A percentile compares a stretch with the other conserved stretches of the same genome.
Evolutionary conservation across 2,329 filamentous ascomycete genomes (phyloP).

Genomic region (Xylariomycetidae sp.): DNA sequence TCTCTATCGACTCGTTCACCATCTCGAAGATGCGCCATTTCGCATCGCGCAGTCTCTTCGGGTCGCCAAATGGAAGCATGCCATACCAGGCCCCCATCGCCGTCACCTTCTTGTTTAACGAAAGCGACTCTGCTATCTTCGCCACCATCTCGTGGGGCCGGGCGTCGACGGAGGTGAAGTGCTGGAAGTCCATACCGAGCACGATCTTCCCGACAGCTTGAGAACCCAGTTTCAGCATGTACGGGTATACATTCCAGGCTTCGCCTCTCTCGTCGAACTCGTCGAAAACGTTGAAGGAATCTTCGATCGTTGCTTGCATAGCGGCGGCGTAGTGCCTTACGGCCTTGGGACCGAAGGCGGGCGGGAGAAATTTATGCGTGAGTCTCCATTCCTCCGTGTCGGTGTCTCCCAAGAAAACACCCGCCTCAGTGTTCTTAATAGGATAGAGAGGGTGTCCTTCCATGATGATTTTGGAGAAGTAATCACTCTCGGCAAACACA

Average conservation of each 20-base stretch:
- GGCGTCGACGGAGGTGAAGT: constrained; percentile 40
- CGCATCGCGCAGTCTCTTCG: constrained; percentile 35
- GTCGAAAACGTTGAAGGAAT: constrained; percentile 45
- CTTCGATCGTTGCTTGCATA: constrained; percentile 52
- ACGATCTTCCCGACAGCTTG: constrained; percentile 41
- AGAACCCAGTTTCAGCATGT: constrained; percentile 45
- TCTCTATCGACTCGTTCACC: constrained; percentile 33
- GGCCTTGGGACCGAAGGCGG: constrained; percentile 54
- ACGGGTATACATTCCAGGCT: constrained; percentile 45
- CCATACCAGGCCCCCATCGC: constrained; percentile 52
- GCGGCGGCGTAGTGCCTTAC: constrained; percentile 56
- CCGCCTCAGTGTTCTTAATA: constrained; percentile 37
- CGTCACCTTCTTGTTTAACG: constrained; percentile 55
- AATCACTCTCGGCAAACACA: constrained; percentile 43
- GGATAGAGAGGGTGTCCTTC: constrained; percentile 42
- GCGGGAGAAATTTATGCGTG: constrained; percentile 59
- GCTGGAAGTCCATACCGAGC: constrained; percentile 40
- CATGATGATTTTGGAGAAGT: constrained; percentile 49
- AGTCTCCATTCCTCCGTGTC: constrained; percentile 44
- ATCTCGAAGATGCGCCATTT: constrained; percentile 29
- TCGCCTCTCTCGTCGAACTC: constrained; percentile 44
- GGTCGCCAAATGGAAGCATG: constrained; percentile 53
- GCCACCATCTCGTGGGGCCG: constrained; percentile 47
- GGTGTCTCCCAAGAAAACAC: constrained; percentile 46
- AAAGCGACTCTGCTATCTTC: constrained; percentile 44